A percentile compares a stretch with the other conserved stretches of the same genome.
Evolutionary conservation across 2,329 filamentous ascomycete species (phyloP).

Genomic region (Aspergillus sp.): DNA sequence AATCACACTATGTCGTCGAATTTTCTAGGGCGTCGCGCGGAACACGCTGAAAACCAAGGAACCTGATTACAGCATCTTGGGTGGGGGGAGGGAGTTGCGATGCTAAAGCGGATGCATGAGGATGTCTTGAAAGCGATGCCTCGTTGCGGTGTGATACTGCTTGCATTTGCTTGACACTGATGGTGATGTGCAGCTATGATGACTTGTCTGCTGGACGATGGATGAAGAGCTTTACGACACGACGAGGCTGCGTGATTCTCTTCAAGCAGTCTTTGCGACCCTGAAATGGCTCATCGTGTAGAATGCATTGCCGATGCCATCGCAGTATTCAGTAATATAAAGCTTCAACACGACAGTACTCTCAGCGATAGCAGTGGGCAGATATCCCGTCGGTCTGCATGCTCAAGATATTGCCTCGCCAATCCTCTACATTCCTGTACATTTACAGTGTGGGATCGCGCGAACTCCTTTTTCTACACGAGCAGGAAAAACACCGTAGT

Average conservation of each 20-base stretch:
- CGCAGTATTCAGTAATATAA: too few species aligned
- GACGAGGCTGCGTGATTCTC: too few species aligned
- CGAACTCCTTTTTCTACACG: not conserved
- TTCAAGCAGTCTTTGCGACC: too few species aligned
- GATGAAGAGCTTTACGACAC: too few species aligned
- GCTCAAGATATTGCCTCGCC: too few species aligned
- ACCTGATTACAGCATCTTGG: not conserved
- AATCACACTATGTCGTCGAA: not conserved
- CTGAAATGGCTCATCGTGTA: too few species aligned
- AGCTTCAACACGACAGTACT: too few species aligned
- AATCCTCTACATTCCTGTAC: too few species aligned
- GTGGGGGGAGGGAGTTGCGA: not conserved
- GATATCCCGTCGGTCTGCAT: too few species aligned
- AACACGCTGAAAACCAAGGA: not conserved
- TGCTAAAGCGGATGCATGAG: not conserved
- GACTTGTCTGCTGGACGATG: not conserved
- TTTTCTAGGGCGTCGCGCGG: not conserved
- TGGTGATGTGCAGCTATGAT: not conserved
- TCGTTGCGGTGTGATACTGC: not conserved
- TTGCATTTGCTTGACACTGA: not conserved
- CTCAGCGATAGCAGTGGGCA: too few species aligned
- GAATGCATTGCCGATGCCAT: too few species aligned
- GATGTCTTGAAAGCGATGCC: not conserved
- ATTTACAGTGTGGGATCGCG: too few species aligned
- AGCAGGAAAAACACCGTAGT: not conserved